Percentiles rank a stretch among this genome's conserved stretches.
Evolutionary conservation across 768 basidiomycete species (phyloP).

Genomic region (Mycena haematopus): DNA sequence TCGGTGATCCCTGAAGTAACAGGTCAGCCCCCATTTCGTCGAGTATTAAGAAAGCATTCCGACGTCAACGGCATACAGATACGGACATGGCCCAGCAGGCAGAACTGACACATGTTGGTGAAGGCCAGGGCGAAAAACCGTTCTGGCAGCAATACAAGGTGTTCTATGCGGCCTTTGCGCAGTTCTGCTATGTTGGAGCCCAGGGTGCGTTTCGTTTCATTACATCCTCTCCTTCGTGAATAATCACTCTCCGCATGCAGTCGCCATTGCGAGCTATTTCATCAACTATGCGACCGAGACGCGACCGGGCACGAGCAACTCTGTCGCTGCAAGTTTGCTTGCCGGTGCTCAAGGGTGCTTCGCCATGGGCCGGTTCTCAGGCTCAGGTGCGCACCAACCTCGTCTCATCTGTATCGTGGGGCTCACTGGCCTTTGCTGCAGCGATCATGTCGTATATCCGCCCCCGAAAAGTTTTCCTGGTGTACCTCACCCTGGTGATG

Average conservation of each 20-base stretch:
- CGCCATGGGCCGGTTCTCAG: conserved; percentile 39
- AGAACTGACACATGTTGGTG: conserved; percentile 39
- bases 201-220: conserved; percentile 33
- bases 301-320: conserved; percentile 31
- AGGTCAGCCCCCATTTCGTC: conserved; percentile 25
- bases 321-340: conserved; percentile 39
- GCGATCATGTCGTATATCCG: conserved; percentile 39
- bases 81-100: conserved; percentile 44
- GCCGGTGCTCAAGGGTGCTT: conserved; percentile 43
- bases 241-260: conserved; percentile 17
- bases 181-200: conserved; percentile 41
- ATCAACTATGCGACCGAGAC: conserved; percentile 43
- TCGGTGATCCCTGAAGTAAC: conserved; percentile 44
- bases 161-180: conserved; percentile 42
- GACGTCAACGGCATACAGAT: conserved; percentile 29
- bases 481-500: conserved; percentile 37
- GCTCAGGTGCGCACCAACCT: conserved; percentile 34
- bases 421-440: conserved; percentile 8
- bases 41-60: background rate
- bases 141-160: conserved; percentile 39
- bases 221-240: too few relatives aligned
- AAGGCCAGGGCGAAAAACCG: conserved; percentile 34
- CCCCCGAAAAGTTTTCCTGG: conserved; percentile 38
- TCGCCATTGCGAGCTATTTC: conserved; percentile 42
- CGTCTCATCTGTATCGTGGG: background rate